Base-by-base conservation (phyloP, 2,329 filamentous ascomycete genomes). In the Blastomyces percursus region DNA sequence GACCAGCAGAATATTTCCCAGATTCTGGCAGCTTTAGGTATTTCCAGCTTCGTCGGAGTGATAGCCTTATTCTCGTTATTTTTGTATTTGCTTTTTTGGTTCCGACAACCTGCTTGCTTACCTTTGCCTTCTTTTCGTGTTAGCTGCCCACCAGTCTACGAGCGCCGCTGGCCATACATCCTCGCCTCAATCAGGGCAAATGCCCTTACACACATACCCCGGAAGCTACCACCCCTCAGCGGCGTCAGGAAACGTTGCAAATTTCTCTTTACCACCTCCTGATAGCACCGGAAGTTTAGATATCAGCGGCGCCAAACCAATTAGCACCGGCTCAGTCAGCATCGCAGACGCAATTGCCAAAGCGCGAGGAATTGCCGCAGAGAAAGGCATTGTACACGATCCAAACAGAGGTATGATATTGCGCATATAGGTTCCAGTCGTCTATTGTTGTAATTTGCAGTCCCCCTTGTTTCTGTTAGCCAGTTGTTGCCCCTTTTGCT, bases 291-390 rank as follows among this genome's bases (percentile, higher is more conserved):
- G 90, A 59, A 91, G 84, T 68, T 80, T 95, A 66, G 90, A 96
- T 71, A 77, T 96, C 60, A 92, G 87, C 75, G 82, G 84, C 62
- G 90, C 94, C 71, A 88, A 89, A 70, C 90, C 91, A 4, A 83
- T 88, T 62, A 90, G 83, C 72, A 89, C 89, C 38, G 91, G 91
- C 63, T 90, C 88, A 24, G 87, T 95, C 69, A 93, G 87, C 74
- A 87, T 96, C 66, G 84, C 88, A 63, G 90, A 95, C 73, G 89
- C 90, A 58, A 87, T 96, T 69, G 89, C 91, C 48, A 90, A 91
- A 73, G 91, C 90, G 56, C 89, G 89, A 73, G 88, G 87, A 51
- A 90, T 89, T 74, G 90, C 91, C 50, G 86, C 88, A 38, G 87
- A 93, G 73, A 89, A 90, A 71, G 90, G 89, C 64, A 79, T 91